These are phyloP conservation scores for Leavenworthia alabamica DNA, from an alignment of 345 rosid species.

Conservation along the genomic window DNA sequence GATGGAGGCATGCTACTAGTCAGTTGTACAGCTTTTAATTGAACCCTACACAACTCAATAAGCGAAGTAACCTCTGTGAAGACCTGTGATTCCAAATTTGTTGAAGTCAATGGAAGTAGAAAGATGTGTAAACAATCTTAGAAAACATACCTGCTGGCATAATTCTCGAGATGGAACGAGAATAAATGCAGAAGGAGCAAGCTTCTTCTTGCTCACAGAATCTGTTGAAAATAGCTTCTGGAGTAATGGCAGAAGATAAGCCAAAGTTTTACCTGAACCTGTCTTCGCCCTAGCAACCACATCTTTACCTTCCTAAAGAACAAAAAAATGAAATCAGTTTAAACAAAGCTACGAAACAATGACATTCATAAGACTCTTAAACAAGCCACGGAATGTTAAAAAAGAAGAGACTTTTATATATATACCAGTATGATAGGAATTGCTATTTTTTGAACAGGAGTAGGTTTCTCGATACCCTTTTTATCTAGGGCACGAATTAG, in stretches of 20 bases:
- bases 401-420: not conserved
- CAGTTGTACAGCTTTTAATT: constrained; percentile 61
- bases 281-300: constrained; percentile 89
- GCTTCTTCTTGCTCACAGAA: constrained; percentile 41
- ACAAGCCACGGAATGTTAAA: not conserved
- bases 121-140: not conserved
- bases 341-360: not conserved
- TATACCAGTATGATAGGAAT: constrained; percentile 69
- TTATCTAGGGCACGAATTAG: constrained; percentile 67
- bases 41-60: constrained; percentile 71
- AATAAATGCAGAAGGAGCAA: constrained; percentile 64
- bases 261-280: constrained; percentile 83
- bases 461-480: constrained; percentile 62
- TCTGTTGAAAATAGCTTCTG: constrained; percentile 61
- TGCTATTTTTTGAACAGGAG: constrained; percentile 63
- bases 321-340: not conserved
- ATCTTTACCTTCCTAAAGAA: constrained; percentile 72
- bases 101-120: not conserved
- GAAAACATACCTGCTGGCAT: constrained; percentile 56
- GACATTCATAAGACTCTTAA: not conserved
- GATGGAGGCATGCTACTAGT: constrained; percentile 61
- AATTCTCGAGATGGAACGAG: constrained; percentile 81
- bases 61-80: constrained; percentile 53
- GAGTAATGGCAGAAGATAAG: constrained; percentile 77
- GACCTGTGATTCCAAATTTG: constrained; percentile 38